Evolutionary conservation across 306 rosid genomes (phyloP), one percentile per base, ranked within the genome.

Genomic region (Luffa aegyptiaca): DNA sequence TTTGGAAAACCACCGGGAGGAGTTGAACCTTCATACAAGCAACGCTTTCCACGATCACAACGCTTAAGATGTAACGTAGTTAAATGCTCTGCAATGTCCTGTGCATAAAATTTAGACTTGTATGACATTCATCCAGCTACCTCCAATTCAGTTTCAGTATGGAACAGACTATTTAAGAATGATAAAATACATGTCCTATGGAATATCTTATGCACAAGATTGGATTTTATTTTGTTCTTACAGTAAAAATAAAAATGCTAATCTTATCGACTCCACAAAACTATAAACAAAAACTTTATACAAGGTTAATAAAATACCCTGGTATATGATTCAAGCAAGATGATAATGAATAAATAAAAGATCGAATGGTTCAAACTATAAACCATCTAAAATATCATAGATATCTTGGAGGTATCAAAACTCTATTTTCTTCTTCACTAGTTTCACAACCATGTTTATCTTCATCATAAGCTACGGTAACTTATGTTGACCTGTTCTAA

Each of bases 1-100:
- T 91, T 96, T 55, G 99, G 99, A 86, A 90, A 96, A 59, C 98
- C 97, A 18, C 83, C 98, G 48, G 99, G 97, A 0, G 99, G 97
- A 78, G 98, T 91, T 82, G 99, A 90, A 64, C 99, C 99, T 88
- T 93, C 99, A 46, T 93, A 96, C 80, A 96, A 82, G 87, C 99
- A 96, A 55, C 97, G 97, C 79, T 96, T 96, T 74, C 99, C 99
- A 59, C 98, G 99, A 2, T 96, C 88, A 84, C 98, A 96, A 16
- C 97, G 93, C 82, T 89, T 90, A 48, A 96, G 92, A 80, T 96
- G 82, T 81, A 91, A 76, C 33, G 98, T 91, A 81, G 98, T 91
- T 84, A 96, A 87, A 88, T 90, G 98, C 81, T 96, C 99, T 12
- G 90, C 98, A 82, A 91, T 88, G 82, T 96, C 99, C 99, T 96